A percentile compares a stretch with the other conserved stretches of the same genome.
Evolutionary conservation across 208 protist species (phyloP).

Genomic region (Trypanosoma melophagium): DNA sequence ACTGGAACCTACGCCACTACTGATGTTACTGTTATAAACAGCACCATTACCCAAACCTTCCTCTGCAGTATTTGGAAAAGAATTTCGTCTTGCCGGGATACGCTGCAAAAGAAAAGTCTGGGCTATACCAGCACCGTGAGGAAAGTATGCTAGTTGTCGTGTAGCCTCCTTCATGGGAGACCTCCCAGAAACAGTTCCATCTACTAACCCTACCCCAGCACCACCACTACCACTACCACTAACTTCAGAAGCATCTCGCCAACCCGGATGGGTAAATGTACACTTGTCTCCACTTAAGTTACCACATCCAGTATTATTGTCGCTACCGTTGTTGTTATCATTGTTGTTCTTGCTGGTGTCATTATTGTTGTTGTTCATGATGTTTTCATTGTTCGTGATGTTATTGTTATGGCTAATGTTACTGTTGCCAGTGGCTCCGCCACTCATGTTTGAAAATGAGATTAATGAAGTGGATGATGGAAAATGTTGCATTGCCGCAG

Average conservation of each 20-base stretch:
- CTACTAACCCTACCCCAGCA: neutral
- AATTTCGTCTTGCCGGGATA: constrained; percentile 31
- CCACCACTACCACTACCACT: too few species aligned
- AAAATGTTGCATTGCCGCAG: constrained; percentile 57
- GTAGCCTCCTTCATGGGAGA: neutral
- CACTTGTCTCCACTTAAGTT: too few species aligned
- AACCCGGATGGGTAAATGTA: too few species aligned
- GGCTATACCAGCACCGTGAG: constrained; percentile 58
- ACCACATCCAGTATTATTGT: too few species aligned
- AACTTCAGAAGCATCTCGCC: too few species aligned
- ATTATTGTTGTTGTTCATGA: constrained; percentile 18
- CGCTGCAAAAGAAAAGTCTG: constrained; percentile 74
- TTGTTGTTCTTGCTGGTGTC: too few species aligned
- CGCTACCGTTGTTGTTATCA: too few species aligned
- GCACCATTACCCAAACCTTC: neutral
- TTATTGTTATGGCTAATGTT: neutral
- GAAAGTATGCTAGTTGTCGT: constrained; percentile 26
- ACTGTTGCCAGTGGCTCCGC: neutral
- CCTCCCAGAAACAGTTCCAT: neutral
- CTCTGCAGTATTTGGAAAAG: neutral
- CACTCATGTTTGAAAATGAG: neutral
- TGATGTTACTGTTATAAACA: neutral
- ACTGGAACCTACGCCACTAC: neutral
- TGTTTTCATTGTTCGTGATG: constrained; percentile 15
- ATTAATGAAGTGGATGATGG: constrained; percentile 7